Conservation (phyloP, 331 rosid species). For the Rhamnella rubrinervis region DNA sequence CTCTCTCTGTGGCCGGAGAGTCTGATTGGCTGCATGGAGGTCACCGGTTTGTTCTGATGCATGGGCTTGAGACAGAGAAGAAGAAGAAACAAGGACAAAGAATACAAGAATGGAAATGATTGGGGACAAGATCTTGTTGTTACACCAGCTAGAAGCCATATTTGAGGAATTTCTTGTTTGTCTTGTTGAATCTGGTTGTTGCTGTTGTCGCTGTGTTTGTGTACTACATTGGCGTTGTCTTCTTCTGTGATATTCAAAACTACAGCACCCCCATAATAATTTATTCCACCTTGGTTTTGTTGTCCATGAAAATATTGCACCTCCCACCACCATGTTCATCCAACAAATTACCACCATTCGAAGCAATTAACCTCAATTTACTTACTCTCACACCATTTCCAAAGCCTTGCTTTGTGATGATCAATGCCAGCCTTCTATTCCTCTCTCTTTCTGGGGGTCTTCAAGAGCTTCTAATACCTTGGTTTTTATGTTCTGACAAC, state of each 20-base stretch:
- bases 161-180: slow-evolving; percentile 42
- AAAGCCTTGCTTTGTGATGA: slow-evolving; percentile 5
- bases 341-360: slow-evolving; percentile 42
- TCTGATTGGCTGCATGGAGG: slow-evolving; percentile 47
- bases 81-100: slow-evolving; percentile 52
- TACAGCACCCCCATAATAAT: slow-evolving; percentile 17
- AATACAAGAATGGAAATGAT: slow-evolving; percentile 43
- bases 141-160: slow-evolving; percentile 68
- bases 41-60: slow-evolving; percentile 37
- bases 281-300: slow-evolving; percentile 33
- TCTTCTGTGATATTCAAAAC: slow-evolving; percentile 32
- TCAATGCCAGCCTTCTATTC: slow-evolving; percentile 7
- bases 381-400: slow-evolving; percentile 55
- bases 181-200: slow-evolving; percentile 28
- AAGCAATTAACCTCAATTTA: slow-evolving; percentile 31
- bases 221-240: slow-evolving; percentile 45
- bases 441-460: slow-evolving; percentile 25
- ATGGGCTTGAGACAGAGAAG: slow-evolving; percentile 46
- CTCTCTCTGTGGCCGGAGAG: slow-evolving; percentile 63
- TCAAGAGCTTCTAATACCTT: slow-evolving; percentile 29
- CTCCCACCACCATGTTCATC: slow-evolving; percentile 31
- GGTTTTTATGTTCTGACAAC: slow-evolving; percentile 50
- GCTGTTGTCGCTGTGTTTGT: slow-evolving; percentile 24
- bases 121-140: slow-evolving; percentile 29
- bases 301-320: slow-evolving; percentile 37